Base-by-base conservation (phyloP, 2,329 filamentous ascomycete species). In the Torrubiellomyces zombiae region DNA sequence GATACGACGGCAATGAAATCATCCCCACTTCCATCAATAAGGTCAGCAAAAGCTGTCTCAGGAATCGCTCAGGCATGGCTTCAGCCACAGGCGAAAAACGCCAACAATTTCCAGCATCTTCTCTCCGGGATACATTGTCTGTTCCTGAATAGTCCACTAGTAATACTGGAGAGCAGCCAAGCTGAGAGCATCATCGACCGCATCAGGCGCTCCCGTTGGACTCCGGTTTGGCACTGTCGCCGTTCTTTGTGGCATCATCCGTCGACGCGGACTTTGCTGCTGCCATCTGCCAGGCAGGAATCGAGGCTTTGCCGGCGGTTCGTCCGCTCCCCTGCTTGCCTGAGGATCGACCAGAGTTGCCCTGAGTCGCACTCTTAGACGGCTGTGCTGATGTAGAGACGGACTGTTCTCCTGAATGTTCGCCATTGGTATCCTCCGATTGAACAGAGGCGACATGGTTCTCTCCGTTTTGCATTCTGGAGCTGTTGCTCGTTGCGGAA, bases 251-350 rank as follows among this genome's bases (percentile, higher is more conserved):
- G 5, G 38, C 37, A 24, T 39, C 37, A 21, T 40, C 38, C 20
- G 39, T 29, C 7, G 44, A 34, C 13, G 45, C 35, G 7, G 45
- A 36, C 4, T 64, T 71, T 16, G 69, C 59, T 44, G 73, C 71
- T 23, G 75, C 74, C 61, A 81, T 66, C 51, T 85, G 78, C 78
- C 78, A 85, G 4, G 76, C 68, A 4, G 78, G 78, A 36, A 85
- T 85, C 8, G 75, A 71, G 8, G 76, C 75, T 50, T 66, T 72
- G 17, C 51, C 54, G 9, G 49, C 40, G 18, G 63, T 38, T 23
- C 36, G 30, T 22, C 40, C 35, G 14, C 32, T 31, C 49, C 33
- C n/a, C n/a, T n/a, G n/a, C n/a, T n/a, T n/a, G n/a, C n/a, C n/a
- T n/a, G 57, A 53, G 28, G 61, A 55, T 31, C 44, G 34, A 34